Base-by-base conservation (phyloP, 176 grass and related monocot species). In the Aegilops tauschii region DNA sequence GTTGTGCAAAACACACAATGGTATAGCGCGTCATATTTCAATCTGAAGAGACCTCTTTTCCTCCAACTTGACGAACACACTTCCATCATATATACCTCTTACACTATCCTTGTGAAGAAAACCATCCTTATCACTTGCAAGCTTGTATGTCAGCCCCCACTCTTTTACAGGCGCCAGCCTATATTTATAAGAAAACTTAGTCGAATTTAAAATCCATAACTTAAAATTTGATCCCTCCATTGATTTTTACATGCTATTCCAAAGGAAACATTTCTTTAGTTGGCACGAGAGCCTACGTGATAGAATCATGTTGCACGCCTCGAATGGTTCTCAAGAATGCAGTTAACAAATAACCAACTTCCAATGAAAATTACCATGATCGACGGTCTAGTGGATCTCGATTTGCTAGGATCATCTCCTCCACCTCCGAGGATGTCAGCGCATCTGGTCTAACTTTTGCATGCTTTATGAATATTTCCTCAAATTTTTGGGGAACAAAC, bases 381-480 rank as follows among this genome's bases (percentile, higher is more conserved):
- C 2, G 14, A 25, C 10, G 76, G 34, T 98, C 91, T 27, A 85
- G 76, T 37, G 91, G 91, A 39, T 90, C 76, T 80, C 84, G 76
- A 71, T 98, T 95, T 71, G 82, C 88, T 86, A 87, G 34, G 79
- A 95, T 79, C 87, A 95, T 80, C 13, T 93, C 85, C 17, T 87
- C 73, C 30, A 98, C 40, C 68, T 98, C 95, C 6, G 31, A 36
- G 0, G 12, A 85, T 83, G 95, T 85, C 9, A 98, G 9, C 0
- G 76, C 95, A 81, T 93, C 80, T 12, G 35, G 81, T 69, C 88
- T 90, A 12, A 61, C 61, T 56, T 92, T 91, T 18, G 93, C 95
- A 82, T 95, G 61, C 50, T 95, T 95, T 12, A 75, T 80, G 77
- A 98, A 98, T 70, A 98, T 93, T 73, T 95, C 93, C 58, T 95